These are phyloP conservation scores for Luffa acutangula DNA, from an alignment of 306 rosid genomes.

Conservation along the genomic window DNA sequence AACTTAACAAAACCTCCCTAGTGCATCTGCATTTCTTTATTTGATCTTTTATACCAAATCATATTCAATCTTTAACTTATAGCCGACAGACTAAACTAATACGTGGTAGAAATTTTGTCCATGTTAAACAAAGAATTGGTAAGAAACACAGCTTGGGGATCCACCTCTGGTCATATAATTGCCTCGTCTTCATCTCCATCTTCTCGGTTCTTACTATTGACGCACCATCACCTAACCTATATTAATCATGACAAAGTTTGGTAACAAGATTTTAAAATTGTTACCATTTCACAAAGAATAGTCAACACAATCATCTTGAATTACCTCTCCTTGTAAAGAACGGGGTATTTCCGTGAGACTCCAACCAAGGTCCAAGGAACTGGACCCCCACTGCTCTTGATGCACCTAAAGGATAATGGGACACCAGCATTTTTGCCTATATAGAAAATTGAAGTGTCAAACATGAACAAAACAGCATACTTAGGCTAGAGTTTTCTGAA, in stretches of 20 bases:
- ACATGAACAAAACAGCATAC: slow-evolving; percentile 11
- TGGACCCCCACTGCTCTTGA: slow-evolving; percentile 65
- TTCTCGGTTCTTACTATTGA: slow-evolving; percentile 77
- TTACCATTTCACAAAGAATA: background rate
- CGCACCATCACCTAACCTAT: slow-evolving; percentile 56
- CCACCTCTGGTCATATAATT: slow-evolving; percentile 66
- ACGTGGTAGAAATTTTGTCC: background rate
- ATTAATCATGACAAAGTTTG: slow-evolving; percentile 13
- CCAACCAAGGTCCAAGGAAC: slow-evolving; percentile 79
- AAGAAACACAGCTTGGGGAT: background rate
- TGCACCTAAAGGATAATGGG: slow-evolving; percentile 80
- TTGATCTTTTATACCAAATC: background rate
- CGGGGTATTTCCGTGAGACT: slow-evolving; percentile 68
- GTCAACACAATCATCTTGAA: slow-evolving; percentile 7
- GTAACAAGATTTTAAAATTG: background rate
- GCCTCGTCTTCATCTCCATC: slow-evolving; percentile 49
- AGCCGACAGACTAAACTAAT: background rate
- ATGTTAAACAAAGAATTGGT: slow-evolving; percentile 10
- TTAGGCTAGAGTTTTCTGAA: slow-evolving; percentile 2
- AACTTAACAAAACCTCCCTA: background rate
- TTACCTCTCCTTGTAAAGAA: slow-evolving; percentile 81
- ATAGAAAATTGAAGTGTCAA: slow-evolving; percentile 11
- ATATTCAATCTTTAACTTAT: background rate
- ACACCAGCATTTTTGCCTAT: slow-evolving; percentile 56
- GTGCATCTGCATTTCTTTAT: background rate